Percentiles rank a stretch among this genome's conserved stretches.
phyloP scores from a whole-genome alignment of 2,329 filamentous ascomycete genomes.

The Nigrospora sphaerica region DNA sequence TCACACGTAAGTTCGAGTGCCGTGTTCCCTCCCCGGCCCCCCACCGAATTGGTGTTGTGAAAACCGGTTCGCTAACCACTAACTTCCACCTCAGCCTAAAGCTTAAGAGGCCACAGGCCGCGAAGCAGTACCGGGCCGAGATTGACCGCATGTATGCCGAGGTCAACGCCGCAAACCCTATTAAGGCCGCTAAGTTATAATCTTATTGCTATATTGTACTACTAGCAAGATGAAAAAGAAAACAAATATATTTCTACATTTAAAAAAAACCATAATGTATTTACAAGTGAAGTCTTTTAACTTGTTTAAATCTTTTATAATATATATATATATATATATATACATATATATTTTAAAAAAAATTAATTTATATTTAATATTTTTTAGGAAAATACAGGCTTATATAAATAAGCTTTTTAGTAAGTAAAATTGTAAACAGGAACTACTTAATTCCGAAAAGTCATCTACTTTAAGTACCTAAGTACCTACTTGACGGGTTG shows the following conservation, averaged over 20 bases:
- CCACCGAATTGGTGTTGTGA: slow-evolving; percentile 6
- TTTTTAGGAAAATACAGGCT: too few species aligned
- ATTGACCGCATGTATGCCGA: slow-evolving; percentile 53
- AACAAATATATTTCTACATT: too few species aligned
- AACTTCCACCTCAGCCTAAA: slow-evolving; percentile 39
- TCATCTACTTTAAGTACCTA: neutral
- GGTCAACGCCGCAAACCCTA: slow-evolving; percentile 31
- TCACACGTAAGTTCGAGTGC: slow-evolving; percentile 62
- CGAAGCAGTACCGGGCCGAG: slow-evolving; percentile 42
- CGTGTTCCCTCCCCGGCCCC: neutral
- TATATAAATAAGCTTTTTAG: too few species aligned
- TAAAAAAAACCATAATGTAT: too few species aligned
- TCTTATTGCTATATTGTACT: neutral
- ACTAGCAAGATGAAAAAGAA: neutral
- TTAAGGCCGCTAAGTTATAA: slow-evolving; percentile 27
- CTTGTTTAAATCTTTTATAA: neutral
- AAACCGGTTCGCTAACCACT: slow-evolving; percentile 3
- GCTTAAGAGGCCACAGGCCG: slow-evolving; percentile 51
- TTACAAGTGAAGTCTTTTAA: neutral
- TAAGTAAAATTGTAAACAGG: neutral
- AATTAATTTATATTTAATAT: slow-evolving; percentile 2
- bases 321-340: slow-evolving; percentile 4
- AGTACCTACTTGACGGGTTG: neutral
- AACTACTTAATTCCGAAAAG: neutral
- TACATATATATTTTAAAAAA: slow-evolving; percentile 4